phyloP scores from a whole-genome alignment of 73 alveolate species.

The Durusdinium trenchii region DNA sequence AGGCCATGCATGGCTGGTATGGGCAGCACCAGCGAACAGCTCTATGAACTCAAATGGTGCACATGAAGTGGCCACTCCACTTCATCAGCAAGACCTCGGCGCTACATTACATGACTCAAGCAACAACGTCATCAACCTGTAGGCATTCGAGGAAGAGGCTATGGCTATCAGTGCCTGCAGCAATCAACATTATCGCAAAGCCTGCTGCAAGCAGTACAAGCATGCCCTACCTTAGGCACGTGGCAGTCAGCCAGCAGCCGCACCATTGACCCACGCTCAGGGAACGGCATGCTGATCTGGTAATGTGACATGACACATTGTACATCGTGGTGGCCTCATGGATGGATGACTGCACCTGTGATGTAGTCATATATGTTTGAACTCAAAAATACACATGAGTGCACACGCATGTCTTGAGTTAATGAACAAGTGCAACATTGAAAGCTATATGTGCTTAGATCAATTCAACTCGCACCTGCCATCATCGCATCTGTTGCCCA shows the following conservation, averaged over 20 bases:
- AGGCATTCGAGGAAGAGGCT: neutral
- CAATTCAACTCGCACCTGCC: neutral
- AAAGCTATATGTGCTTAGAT: neutral
- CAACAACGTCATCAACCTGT: neutral
- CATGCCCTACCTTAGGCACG: too few relatives aligned
- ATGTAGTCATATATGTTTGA: too few relatives aligned
- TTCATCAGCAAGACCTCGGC: neutral
- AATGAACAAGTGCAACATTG: neutral
- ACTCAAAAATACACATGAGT: neutral
- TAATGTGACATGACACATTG: too few relatives aligned
- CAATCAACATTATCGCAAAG: too few relatives aligned
- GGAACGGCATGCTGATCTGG: too few relatives aligned
- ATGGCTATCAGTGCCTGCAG: too few relatives aligned
- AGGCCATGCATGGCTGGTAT: neutral
- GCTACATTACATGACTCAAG: too few relatives aligned
- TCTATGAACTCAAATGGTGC: neutral
- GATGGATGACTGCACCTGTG: too few relatives aligned
- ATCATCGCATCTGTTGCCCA: slow-evolving; percentile 25
- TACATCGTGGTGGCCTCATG: too few relatives aligned
- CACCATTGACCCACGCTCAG: neutral
- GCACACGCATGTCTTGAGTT: neutral
- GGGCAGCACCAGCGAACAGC: neutral
- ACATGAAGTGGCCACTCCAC: neutral
- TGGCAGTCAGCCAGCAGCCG: neutral
- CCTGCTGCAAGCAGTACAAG: too few relatives aligned